Evolutionary conservation across 176 grass and related monocot species (phyloP).

Genomic region (Musa schizocarpa): DNA sequence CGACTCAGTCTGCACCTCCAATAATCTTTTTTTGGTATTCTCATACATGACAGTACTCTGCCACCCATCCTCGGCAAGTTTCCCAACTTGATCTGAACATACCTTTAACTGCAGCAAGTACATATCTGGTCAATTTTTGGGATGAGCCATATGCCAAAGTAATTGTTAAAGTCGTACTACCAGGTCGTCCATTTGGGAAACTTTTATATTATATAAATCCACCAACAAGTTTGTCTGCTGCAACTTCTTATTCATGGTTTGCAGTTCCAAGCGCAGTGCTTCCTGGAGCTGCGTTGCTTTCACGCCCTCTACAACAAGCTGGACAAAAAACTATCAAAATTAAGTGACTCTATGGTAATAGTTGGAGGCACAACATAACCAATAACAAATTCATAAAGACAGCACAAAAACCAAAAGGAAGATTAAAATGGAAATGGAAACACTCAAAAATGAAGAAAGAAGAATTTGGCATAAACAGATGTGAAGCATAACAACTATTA

Average conservation of each 20-base stretch:
- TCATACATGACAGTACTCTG: constrained; percentile 35
- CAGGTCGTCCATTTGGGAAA: constrained; percentile 52
- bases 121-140: background rate
- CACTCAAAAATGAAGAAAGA: background rate
- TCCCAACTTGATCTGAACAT: constrained; percentile 49
- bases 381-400: too few species aligned
- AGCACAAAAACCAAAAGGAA: background rate
- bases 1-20: constrained; percentile 39
- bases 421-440: background rate
- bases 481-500: background rate
- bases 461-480: background rate
- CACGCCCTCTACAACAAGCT: constrained; percentile 77
- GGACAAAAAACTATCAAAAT: constrained; percentile 20
- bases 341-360: background rate
- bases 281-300: constrained; percentile 51
- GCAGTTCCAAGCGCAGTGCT: constrained; percentile 39
- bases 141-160: background rate
- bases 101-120: constrained; percentile 49
- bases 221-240: constrained; percentile 42
- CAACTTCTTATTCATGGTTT: constrained; percentile 46
- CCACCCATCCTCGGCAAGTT: constrained; percentile 47
- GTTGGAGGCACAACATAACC: background rate
- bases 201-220: constrained; percentile 61
- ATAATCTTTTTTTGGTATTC: constrained; percentile 48
- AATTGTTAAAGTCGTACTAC: constrained; percentile 24